phyloP scores from a whole-genome alignment of 169 alveolate species.

The Amoebophrya sp. region DNA sequence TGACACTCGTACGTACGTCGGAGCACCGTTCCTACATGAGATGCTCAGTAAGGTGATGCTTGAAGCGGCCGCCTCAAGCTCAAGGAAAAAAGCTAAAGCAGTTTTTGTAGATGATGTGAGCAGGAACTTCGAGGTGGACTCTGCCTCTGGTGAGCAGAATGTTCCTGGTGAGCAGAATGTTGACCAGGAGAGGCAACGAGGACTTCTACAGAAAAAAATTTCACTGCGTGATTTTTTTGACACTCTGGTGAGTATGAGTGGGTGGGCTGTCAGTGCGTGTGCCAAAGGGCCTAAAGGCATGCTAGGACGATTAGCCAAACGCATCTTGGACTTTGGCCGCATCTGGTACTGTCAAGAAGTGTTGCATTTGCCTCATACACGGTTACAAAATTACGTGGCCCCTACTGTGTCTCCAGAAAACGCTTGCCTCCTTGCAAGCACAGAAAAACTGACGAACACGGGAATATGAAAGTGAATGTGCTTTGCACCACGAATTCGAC shows the following conservation, averaged over 20 bases:
- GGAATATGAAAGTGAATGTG: no score
- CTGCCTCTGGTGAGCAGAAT: neutral
- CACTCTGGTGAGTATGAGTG: neutral
- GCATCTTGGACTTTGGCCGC: neutral
- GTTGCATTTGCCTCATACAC: neutral
- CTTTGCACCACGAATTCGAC: no score
- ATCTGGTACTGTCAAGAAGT: neutral
- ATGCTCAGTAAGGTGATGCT: neutral
- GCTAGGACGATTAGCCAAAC: no score
- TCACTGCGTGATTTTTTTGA: neutral
- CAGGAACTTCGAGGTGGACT: no score
- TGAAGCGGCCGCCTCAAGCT: no score
- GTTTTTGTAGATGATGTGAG: no score
- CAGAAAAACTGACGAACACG: no score
- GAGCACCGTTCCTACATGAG: neutral
- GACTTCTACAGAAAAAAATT: neutral
- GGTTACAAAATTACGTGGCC: neutral
- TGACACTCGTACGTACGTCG: neutral
- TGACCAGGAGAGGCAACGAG: no score
- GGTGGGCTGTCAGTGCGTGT: neutral
- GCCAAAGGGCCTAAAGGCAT: no score
- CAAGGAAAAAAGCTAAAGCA: no score
- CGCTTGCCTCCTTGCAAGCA: neutral
- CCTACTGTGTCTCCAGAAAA: neutral
- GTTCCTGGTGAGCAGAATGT: neutral